These are phyloP conservation scores for Leccinum subgranulosum DNA, from an alignment of 768 basidiomycete genomes.

Conservation along the genomic window DNA sequence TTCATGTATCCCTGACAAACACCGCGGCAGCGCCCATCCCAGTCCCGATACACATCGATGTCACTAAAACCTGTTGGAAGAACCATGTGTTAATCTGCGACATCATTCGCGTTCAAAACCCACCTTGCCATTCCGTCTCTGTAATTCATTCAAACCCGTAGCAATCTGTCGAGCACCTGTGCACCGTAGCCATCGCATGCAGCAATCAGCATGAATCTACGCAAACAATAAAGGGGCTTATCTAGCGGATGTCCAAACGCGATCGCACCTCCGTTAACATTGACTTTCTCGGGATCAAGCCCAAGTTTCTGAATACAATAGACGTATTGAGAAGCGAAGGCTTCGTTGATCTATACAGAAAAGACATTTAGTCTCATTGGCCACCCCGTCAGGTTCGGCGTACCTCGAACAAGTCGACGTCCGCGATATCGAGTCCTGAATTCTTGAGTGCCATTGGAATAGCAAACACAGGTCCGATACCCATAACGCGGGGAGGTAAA, in stretches of 20 bases:
- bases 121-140: conserved; percentile 68
- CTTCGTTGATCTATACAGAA: conserved; percentile 74
- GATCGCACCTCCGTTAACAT: conserved; percentile 90
- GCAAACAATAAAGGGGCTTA: conserved; percentile 37
- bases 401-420: conserved; percentile 82
- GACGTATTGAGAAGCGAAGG: conserved; percentile 81
- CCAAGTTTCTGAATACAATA: conserved; percentile 68
- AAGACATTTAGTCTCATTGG: background rate
- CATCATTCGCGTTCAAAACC: background rate
- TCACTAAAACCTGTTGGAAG: conserved; percentile 62
- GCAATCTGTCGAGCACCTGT: conserved; percentile 85
- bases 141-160: conserved; percentile 75
- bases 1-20: conserved; percentile 53
- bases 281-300: conserved; percentile 65
- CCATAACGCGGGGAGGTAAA: conserved; percentile 81
- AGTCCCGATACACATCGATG: conserved; percentile 84
- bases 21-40: conserved; percentile 91
- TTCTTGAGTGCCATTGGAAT: conserved; percentile 75
- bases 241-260: conserved; percentile 83
- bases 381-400: background rate
- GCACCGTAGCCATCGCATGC: conserved; percentile 46
- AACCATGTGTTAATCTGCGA: background rate
- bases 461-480: conserved; percentile 79
- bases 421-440: conserved; percentile 59
- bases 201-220: conserved; percentile 7